A percentile compares a stretch with the other conserved stretches of the same genome.
Evolutionary conservation across 2,329 filamentous ascomycete genomes (phyloP).

Genomic region (Aspergillus luchuensis): DNA sequence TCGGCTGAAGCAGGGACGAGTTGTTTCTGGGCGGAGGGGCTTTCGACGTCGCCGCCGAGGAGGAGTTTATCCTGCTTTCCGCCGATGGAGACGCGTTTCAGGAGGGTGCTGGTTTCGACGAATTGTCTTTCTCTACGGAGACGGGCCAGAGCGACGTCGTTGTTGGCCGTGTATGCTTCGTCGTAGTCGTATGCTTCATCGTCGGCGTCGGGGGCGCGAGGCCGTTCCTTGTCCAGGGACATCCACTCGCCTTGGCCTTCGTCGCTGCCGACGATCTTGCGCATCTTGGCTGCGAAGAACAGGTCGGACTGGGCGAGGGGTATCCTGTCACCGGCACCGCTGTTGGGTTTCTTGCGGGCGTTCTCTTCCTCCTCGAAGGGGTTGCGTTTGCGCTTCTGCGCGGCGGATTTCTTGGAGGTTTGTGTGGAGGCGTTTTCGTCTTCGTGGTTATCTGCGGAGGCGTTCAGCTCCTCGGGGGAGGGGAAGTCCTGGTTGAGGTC

Average conservation of each 20-base stretch:
- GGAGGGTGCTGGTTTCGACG: constrained; percentile 24
- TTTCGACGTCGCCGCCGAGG: constrained; percentile 14
- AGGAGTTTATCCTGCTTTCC: constrained; percentile 20
- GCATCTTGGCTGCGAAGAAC: constrained; percentile 50
- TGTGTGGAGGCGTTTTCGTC: constrained; percentile 23
- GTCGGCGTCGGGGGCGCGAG: constrained; percentile 7
- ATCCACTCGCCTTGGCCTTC: constrained; percentile 39
- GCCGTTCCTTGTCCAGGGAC: constrained; percentile 33
- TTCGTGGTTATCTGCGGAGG: constrained; percentile 26
- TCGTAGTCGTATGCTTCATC: constrained; percentile 39
- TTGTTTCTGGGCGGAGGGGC: constrained; percentile 28
- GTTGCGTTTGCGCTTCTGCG: constrained; percentile 49
- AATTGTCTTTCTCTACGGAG: constrained; percentile 30
- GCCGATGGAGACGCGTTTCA: constrained; percentile 20
- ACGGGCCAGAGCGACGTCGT: constrained; percentile 36
- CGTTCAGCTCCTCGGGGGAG: constrained; percentile 34
- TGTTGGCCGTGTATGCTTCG: constrained; percentile 32
- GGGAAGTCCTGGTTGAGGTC: constrained; percentile 73
- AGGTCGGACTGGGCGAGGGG: constrained; percentile 47
- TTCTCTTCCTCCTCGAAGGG: constrained; percentile 41
- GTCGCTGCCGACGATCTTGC: constrained; percentile 49
- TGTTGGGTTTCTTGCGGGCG: constrained; percentile 50
- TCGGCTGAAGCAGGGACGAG: constrained; percentile 23
- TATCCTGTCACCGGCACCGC: constrained; percentile 59
- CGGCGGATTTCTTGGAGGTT: constrained; percentile 9